These are phyloP conservation scores for Linaria vulgaris DNA, from an alignment of 257 asterid genomes.

Conservation along the genomic window DNA sequence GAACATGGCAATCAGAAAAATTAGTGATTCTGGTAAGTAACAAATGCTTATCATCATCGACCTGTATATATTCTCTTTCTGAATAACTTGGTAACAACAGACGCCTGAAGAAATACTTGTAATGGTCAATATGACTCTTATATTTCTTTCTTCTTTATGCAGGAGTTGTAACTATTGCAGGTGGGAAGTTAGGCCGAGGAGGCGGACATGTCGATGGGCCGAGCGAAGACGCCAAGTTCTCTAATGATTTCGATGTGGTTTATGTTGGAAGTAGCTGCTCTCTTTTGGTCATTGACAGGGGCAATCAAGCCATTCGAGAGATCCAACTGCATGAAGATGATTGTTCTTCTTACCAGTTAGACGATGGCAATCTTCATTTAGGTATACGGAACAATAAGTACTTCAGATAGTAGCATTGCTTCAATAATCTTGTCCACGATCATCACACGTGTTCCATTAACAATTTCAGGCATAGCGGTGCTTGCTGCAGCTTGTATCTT, in stretches of 20 bases:
- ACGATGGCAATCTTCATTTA: constrained; percentile 57
- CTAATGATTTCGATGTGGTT: constrained; percentile 79
- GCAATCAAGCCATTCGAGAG: constrained; percentile 91
- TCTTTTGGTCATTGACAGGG: constrained; percentile 80
- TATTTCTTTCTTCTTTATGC: constrained; percentile 17
- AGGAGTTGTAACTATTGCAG: constrained; percentile 94
- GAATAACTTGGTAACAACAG: too few relatives aligned
- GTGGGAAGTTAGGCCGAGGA: constrained; percentile 75
- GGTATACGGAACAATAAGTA: constrained; percentile 34
- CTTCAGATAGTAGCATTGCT: not conserved
- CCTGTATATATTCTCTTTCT: not conserved
- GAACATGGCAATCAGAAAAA: constrained; percentile 91
- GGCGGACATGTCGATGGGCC: constrained; percentile 94
- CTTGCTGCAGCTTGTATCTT: constrained; percentile 76
- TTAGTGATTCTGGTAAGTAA: constrained; percentile 68
- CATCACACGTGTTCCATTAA: constrained; percentile 1
- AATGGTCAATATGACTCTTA: not conserved
- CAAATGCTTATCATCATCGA: not conserved
- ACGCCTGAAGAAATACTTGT: not conserved
- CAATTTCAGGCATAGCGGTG: constrained; percentile 69
- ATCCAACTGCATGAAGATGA: constrained; percentile 78
- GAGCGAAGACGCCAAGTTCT: constrained; percentile 86
- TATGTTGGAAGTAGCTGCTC: constrained; percentile 81
- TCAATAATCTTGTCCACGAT: not conserved
- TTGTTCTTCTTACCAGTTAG: constrained; percentile 52